Evolutionary conservation across 306 rosid species (phyloP).

Genomic region (Cucurbita moschata): DNA sequence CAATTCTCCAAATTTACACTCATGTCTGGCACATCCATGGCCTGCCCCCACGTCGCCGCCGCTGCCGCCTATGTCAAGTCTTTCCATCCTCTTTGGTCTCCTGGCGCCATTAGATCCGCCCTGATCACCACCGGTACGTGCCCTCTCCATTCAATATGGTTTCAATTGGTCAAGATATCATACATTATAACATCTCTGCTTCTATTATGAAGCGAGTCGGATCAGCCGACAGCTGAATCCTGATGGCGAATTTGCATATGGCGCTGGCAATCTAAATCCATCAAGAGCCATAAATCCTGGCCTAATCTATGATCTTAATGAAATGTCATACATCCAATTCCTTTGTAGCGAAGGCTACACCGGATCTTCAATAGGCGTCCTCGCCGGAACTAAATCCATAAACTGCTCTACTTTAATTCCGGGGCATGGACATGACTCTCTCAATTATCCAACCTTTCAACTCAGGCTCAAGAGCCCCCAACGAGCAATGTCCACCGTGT

Average conservation of each 20-base stretch:
- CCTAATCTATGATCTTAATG: conserved; percentile 57
- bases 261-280: conserved; percentile 76
- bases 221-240: conserved; percentile 37
- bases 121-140: conserved; percentile 59
- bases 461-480: conserved; percentile 22
- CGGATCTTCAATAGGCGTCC: conserved; percentile 25
- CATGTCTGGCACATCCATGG: conserved; percentile 92
- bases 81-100: conserved; percentile 24
- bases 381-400: conserved; percentile 34
- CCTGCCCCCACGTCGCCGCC: conserved; percentile 91
- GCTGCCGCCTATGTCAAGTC: conserved; percentile 79
- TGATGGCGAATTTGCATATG: conserved; percentile 66
- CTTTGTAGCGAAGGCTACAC: conserved; percentile 67
- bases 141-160: too few relatives aligned
- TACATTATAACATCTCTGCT: too few relatives aligned
- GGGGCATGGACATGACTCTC: conserved; percentile 55
- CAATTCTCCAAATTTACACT: conserved; percentile 65
- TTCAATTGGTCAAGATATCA: too few relatives aligned
- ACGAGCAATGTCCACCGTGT: conserved; percentile 24
- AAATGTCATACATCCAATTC: conserved; percentile 47
- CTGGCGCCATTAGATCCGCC: conserved; percentile 21
- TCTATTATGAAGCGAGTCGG: conserved; percentile 39
- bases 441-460: conserved; percentile 74
- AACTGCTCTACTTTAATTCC: conserved; percentile 57
- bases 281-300: conserved; percentile 51